A percentile compares a stretch with the other conserved stretches of the same genome.
These are phyloP conservation scores for Cornus florida DNA, from an alignment of 148 eudicot genomes.

Conservation along the genomic window DNA sequence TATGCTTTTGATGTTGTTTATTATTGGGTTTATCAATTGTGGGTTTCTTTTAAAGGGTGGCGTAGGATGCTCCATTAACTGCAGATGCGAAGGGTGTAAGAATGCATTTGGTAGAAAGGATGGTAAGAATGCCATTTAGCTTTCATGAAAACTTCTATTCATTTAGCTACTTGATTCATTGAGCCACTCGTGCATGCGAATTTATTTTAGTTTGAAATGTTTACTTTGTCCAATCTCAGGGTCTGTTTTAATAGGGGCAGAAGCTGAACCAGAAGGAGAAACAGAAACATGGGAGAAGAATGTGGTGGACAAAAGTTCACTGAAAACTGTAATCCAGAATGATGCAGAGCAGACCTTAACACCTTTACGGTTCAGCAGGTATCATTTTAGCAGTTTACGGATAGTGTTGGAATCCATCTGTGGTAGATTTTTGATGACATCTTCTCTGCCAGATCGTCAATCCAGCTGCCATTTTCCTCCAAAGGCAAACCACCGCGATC, in stretches of 20 bases:
- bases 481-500: constrained; percentile 73
- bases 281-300: constrained; percentile 37
- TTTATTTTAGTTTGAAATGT: constrained; percentile 1
- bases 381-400: background rate
- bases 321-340: constrained; percentile 28
- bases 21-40: background rate
- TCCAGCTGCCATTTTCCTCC: constrained; percentile 52
- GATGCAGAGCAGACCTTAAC: constrained; percentile 55
- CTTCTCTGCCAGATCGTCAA: constrained; percentile 37
- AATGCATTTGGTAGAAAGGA: constrained; percentile 81
- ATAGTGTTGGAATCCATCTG: background rate
- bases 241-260: constrained; percentile 37
- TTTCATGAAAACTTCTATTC: background rate
- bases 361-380: constrained; percentile 63
- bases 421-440: background rate
- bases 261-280: constrained; percentile 54
- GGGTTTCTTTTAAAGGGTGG: constrained; percentile 57
- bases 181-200: background rate
- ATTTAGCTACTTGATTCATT: background rate
- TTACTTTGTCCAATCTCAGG: constrained; percentile 23
- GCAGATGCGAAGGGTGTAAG: constrained; percentile 87
- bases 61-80: constrained; percentile 78
- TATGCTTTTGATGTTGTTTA: background rate
- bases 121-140: constrained; percentile 42
- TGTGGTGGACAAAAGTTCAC: constrained; percentile 29